Evolutionary conservation across 768 basidiomycete genomes (phyloP), one percentile per base, ranked within the genome.

Genomic region (Inosperma sp.): DNA sequence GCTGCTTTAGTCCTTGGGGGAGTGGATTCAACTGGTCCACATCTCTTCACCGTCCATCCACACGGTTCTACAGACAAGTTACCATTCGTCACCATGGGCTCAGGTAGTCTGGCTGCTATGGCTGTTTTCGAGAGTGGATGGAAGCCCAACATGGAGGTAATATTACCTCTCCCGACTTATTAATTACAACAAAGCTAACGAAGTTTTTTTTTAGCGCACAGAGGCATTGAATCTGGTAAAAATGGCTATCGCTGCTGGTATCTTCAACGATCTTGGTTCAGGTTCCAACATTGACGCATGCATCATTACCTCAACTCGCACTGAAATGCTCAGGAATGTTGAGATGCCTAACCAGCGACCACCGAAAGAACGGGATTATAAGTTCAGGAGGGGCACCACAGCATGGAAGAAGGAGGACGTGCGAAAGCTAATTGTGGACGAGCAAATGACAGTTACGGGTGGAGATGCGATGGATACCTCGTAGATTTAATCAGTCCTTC

Each of bases 211-310:
- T 30, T 67, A 94, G 88, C 80, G 88, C 33, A 79, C 81, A 34
- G 85, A 87, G 21, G 95, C 93, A 3, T 79, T 98, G 42, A 72
- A 74, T 5, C 76, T 98, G 16, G 93, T 97, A 30, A 82, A 86
- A 51, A 77, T 82, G 31, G 94, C 96, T 39, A 84, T 99, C 61
- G 83, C 87, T 19, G 89, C 92, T 2, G 96, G 96, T 79, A 94
- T 99, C 65, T 98, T 96, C 81, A 98, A 99, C 73, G 96, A 99
- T 74, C 82, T 98, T 27, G 96, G 96, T 3, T 97, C 95, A 1
- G 96, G 96, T 35, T 93, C 91, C n/a, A 98, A 99, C 65, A 82
- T 98, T 61, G 96, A 99, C 67, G 95, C 93, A 1, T 95, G 94
- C 67, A 80, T 98, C 58, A 94, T 99, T 70, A 93, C 91, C 4